Evolutionary conservation across 306 rosid species (phyloP).

Genomic region (Lablab purpureus): DNA sequence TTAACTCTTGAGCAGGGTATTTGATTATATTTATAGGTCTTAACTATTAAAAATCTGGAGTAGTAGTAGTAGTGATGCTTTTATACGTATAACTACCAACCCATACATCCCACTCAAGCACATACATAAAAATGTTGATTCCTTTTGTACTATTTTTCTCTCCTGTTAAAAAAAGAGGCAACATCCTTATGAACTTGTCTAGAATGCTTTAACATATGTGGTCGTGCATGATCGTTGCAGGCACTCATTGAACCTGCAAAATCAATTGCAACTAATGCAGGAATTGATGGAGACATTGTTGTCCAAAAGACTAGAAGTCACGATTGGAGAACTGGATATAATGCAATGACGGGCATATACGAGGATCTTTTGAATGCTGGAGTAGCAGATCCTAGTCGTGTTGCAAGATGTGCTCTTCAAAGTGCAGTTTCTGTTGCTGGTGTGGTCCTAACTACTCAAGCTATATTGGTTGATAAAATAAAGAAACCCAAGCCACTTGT

Average conservation of each 20-base stretch:
- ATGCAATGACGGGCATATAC: slow-evolving; percentile 78
- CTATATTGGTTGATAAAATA: slow-evolving; percentile 79
- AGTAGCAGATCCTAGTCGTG: slow-evolving; percentile 88
- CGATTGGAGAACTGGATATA: slow-evolving; percentile 85
- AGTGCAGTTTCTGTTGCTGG: slow-evolving; percentile 89
- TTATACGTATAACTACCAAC: neutral
- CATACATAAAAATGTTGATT: slow-evolving; percentile 5
- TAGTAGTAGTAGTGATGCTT: neutral
- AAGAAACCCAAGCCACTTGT: slow-evolving; percentile 66
- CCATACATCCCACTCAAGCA: neutral
- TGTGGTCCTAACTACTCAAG: slow-evolving; percentile 83
- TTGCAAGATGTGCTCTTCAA: slow-evolving; percentile 92
- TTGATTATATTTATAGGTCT: neutral
- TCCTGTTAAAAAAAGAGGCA: neutral
- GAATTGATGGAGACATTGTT: slow-evolving; percentile 85
- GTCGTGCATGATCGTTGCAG: slow-evolving; percentile 57
- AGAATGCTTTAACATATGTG: slow-evolving; percentile 22
- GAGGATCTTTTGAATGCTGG: slow-evolving; percentile 93
- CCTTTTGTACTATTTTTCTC: neutral
- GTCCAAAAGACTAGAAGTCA: slow-evolving; percentile 74
- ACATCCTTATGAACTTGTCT: slow-evolving; percentile 9
- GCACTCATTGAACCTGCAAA: slow-evolving; percentile 92
- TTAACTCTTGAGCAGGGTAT: neutral
- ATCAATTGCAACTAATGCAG: slow-evolving; percentile 85
- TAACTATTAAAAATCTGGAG: neutral